Evolutionary conservation across 257 asterid genomes (phyloP).

Genomic region (Jaltomata sinuosa): DNA sequence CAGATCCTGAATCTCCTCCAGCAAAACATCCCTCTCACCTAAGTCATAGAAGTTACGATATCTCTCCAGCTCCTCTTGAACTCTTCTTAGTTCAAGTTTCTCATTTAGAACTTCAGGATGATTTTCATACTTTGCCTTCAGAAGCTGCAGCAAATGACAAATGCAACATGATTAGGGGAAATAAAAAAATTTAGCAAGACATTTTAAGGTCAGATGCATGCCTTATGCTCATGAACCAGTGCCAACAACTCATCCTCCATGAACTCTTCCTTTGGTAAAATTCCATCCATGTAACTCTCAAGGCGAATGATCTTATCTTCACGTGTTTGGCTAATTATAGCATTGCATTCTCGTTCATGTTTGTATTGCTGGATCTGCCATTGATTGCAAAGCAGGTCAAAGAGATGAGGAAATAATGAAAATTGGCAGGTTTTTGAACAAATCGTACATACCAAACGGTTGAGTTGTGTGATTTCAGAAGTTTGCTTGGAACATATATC

Average conservation of each 20-base stretch:
- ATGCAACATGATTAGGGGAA: constrained; percentile 5
- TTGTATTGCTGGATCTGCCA: constrained; percentile 90
- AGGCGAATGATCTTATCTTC: constrained; percentile 94
- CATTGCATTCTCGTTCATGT: constrained; percentile 95
- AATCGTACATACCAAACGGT: constrained; percentile 60
- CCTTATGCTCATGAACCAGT: constrained; percentile 80
- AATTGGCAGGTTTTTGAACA: background rate
- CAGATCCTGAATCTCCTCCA: constrained; percentile 86
- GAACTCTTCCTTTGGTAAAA: constrained; percentile 77
- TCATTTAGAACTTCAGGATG: constrained; percentile 87
- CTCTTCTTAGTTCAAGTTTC: constrained; percentile 61
- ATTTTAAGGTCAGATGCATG: constrained; percentile 14
- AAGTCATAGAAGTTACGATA: constrained; percentile 83
- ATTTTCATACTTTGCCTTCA: constrained; percentile 70
- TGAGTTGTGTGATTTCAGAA: constrained; percentile 77
- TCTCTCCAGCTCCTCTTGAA: constrained; percentile 71
- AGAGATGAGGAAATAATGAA: background rate
- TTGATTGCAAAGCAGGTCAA: constrained; percentile 6
- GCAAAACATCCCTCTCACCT: constrained; percentile 87
- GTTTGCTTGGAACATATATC: constrained; percentile 69
- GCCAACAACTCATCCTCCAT: constrained; percentile 75
- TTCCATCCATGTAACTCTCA: constrained; percentile 94
- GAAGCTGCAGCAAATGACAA: constrained; percentile 50
- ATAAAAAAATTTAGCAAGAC: background rate
- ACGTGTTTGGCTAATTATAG: constrained; percentile 78